These are phyloP conservation scores for Grigorovia humatica DNA, from an alignment of 805 yeast species.

Conservation along the genomic window DNA sequence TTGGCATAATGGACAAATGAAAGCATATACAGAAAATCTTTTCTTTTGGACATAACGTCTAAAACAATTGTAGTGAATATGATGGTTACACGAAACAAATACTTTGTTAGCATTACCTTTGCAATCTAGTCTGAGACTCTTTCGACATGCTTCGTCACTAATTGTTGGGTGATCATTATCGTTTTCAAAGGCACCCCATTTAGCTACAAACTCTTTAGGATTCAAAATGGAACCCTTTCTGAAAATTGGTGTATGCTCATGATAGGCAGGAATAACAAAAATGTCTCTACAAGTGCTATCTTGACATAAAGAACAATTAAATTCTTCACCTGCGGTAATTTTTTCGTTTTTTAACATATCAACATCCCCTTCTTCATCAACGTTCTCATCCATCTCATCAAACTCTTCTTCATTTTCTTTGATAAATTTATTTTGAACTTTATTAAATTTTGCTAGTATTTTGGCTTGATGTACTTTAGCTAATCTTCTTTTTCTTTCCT, in stretches of 20 bases:
- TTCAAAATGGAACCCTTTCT: constrained; percentile 31
- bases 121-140: constrained; percentile 9
- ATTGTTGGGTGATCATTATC: constrained; percentile 16
- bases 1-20: constrained; percentile 90
- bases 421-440: constrained; percentile 67
- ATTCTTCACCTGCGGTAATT: constrained; percentile 17
- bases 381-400: constrained; percentile 26
- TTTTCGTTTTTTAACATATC: constrained; percentile 30
- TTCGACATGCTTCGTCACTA: constrained; percentile 10
- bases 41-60: constrained; percentile 54
- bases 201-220: constrained; percentile 21
- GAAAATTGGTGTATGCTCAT: constrained; percentile 37
- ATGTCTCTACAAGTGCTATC: constrained; percentile 39
- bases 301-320: constrained; percentile 52
- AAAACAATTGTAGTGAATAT: constrained; percentile 79
- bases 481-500: constrained; percentile 44
- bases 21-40: constrained; percentile 48
- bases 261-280: constrained; percentile 50
- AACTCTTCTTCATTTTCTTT: constrained; percentile 37
- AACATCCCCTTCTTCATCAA: constrained; percentile 35
- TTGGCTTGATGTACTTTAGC: constrained; percentile 55
- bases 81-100: constrained; percentile 84
- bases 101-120: constrained; percentile 24
- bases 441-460: constrained; percentile 51
- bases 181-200: constrained; percentile 24